Conservation (phyloP, 192 early-diverging fungal species). For the Dissophora ornata region DNA sequence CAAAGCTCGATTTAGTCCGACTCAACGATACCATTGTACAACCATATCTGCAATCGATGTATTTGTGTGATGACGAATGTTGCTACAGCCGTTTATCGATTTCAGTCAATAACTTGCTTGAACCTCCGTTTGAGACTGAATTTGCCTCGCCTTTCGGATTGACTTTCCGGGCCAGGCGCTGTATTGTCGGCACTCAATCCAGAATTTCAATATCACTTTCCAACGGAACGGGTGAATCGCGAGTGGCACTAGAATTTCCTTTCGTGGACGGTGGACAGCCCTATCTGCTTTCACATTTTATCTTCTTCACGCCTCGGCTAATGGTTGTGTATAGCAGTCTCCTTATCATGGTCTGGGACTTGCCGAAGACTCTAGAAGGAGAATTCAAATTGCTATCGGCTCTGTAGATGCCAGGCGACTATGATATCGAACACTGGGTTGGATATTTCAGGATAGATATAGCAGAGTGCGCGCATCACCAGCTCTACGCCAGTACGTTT, state of each 20-base stretch:
- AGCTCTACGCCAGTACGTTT: no score
- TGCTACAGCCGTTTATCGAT: not conserved
- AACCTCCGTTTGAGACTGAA: no score
- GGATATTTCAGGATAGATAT: no score
- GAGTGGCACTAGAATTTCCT: conserved; percentile 8
- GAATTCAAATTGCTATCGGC: not conserved
- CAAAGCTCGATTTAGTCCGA: not conserved
- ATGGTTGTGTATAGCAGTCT: not conserved
- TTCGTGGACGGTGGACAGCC: not conserved
- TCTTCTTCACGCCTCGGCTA: not conserved
- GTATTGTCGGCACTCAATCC: no score
- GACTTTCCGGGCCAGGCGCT: no score
- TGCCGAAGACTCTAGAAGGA: conserved; percentile 9
- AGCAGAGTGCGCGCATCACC: no score
- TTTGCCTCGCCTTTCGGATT: no score
- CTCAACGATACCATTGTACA: not conserved
- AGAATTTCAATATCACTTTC: conserved; percentile 6
- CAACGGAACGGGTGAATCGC: not conserved
- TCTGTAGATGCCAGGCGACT: no score
- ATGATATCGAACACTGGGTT: no score
- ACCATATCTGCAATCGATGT: not conserved
- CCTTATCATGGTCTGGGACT: conserved; percentile 11
- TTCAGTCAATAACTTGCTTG: no score
- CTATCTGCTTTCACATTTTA: not conserved
- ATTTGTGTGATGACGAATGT: not conserved